Evolutionary conservation across 108 stramenopile species (phyloP).

Genomic region (Pseudonitzschia multiseries): DNA sequence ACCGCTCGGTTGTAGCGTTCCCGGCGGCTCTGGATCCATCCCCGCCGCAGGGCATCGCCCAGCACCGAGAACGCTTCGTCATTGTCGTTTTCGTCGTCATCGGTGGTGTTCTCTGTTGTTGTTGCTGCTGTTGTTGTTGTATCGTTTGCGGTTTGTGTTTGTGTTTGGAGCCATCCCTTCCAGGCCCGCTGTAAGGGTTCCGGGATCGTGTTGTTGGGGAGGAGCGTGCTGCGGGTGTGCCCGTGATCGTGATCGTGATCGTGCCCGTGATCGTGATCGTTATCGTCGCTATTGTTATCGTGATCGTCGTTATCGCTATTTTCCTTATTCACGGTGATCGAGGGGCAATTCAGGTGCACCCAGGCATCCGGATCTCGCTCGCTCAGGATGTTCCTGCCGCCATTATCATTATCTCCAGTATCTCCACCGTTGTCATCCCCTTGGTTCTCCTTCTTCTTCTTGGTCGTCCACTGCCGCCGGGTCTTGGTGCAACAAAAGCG

Average conservation of each 20-base stretch:
- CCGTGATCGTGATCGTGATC: too few relatives aligned
- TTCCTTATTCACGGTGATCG: not conserved
- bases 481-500: slow-evolving; percentile 27
- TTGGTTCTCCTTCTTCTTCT: too few relatives aligned
- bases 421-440: too few relatives aligned
- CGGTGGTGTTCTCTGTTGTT: too few relatives aligned
- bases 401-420: too few relatives aligned
- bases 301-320: too few relatives aligned
- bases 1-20: slow-evolving; percentile 10
- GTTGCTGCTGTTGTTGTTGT: too few relatives aligned
- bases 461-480: too few relatives aligned
- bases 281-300: too few relatives aligned
- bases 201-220: slow-evolving; percentile 18
- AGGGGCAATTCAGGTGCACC: slow-evolving; percentile 24
- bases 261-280: too few relatives aligned
- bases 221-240: not conserved
- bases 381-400: not conserved
- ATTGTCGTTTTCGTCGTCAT: too few relatives aligned
- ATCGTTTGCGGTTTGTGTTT: too few relatives aligned
- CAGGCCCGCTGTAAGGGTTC: slow-evolving; percentile 25
- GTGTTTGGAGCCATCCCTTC: slow-evolving; percentile 13
- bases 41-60: slow-evolving; percentile 1
- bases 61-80: not conserved
- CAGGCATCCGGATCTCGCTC: slow-evolving; percentile 25
- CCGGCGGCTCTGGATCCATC: slow-evolving; percentile 12